Base-by-base conservation (phyloP, 257 asterid genomes). In the Schizonepeta tenuifolia region DNA sequence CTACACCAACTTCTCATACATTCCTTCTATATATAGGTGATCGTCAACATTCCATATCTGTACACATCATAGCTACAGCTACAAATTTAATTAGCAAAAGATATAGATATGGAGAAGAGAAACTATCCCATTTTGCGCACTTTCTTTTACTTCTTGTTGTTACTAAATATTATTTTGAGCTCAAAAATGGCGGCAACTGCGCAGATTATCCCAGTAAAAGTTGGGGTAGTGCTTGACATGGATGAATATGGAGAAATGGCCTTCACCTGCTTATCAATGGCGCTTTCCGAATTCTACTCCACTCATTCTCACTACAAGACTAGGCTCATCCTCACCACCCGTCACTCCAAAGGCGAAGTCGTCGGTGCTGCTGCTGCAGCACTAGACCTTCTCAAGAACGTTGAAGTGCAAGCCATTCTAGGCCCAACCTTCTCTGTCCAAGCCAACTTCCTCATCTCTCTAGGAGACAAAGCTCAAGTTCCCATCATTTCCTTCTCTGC, bases 301-400 rank as follows among this genome's bases (percentile, higher is more conserved):
- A 40, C 83, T 7, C 77, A 80, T 36, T n/a, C 12, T 47, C 58
- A 70, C 38, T 88, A 78, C 43, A 72, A 7, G 14, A 79, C 95
- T 5, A 62, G 84, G 51, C 40, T 86, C 9, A 70, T 69, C 49
- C 82, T 86, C 58, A 72, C 77, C 75, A 41, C 6, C 17, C 75
- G 83, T 17, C 80, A 84, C 73, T 81, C 95, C 69, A 69, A 59
- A 24, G 63, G 14, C 41, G 79, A 69, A 12, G 61, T 76, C 17
- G 77, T 84, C 38, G 83, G 74, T 3, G 88, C 91, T 7, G 91
- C 95, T 10, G 84, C 83, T 11, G 86, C 90, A 80, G 87, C 65
- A 11, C 47, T 81, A 11, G 84, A 82, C 78, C 80, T 83, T 2
- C 36, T 86, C 15, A 83, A 81, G 78, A 82, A 81, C 67, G 80